Evolutionary conservation across 2,329 filamentous ascomycete species (phyloP).

Genomic region (Ramularia endophylla): DNA sequence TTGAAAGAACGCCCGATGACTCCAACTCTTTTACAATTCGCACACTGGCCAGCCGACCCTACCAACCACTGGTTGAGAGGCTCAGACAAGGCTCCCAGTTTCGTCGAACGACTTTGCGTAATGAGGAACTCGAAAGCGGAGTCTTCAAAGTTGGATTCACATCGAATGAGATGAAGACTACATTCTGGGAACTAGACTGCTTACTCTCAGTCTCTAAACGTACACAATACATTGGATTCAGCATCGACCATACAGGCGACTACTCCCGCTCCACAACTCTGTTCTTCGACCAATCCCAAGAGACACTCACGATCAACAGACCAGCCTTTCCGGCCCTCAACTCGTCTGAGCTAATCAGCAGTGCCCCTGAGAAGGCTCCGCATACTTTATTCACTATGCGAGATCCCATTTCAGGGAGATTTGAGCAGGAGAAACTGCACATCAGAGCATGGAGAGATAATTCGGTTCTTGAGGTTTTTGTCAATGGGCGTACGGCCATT

Average conservation of each 20-base stretch:
- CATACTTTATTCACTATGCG: slow-evolving; percentile 42
- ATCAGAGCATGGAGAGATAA: slow-evolving; percentile 40
- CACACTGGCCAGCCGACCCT: slow-evolving; percentile 35
- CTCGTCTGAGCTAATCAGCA: slow-evolving; percentile 30
- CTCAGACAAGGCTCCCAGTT: slow-evolving; percentile 24
- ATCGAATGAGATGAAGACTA: slow-evolving; percentile 8
- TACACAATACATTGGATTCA: slow-evolving; percentile 17
- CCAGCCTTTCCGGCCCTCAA: slow-evolving; percentile 28
- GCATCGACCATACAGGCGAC: slow-evolving; percentile 22
- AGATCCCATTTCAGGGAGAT: slow-evolving; percentile 6
- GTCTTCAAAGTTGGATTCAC: slow-evolving; percentile 7
- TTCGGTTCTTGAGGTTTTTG: slow-evolving; percentile 43
- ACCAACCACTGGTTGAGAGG: slow-evolving; percentile 10
- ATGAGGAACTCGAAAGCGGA: slow-evolving; percentile 1
- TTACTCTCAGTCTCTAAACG: slow-evolving; percentile 18
- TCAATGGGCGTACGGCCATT: slow-evolving; percentile 40
- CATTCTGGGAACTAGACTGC: slow-evolving; percentile 21
- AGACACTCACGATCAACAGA: slow-evolving; percentile 39
- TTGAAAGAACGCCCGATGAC: slow-evolving; percentile 28
- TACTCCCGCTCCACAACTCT: slow-evolving; percentile 32
- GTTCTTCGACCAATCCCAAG: slow-evolving; percentile 33
- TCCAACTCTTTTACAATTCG: slow-evolving; percentile 34
- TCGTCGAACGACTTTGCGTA: slow-evolving; percentile 5
- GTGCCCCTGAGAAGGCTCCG: slow-evolving; percentile 29
- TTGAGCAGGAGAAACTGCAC: slow-evolving; percentile 28